These are phyloP conservation scores for Medicago lupulina DNA, from an alignment of 306 rosid species.

Conservation along the genomic window DNA sequence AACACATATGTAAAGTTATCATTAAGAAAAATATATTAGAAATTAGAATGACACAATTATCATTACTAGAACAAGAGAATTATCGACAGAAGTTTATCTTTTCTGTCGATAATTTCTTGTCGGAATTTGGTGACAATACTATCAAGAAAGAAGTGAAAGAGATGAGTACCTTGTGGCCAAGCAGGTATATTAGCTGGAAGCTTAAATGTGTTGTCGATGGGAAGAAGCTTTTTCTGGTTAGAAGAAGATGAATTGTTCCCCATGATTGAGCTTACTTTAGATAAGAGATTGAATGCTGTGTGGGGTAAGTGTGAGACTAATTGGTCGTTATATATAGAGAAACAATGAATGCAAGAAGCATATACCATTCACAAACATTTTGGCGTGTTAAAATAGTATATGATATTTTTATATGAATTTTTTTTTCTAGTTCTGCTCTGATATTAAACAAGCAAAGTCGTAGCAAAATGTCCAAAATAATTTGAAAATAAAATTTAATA, in stretches of 20 bases:
- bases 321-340: conserved; percentile 36
- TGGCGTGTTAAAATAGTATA: background rate
- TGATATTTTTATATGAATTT: background rate
- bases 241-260: conserved; percentile 41
- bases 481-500: background rate
- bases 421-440: background rate
- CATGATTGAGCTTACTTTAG: conserved; percentile 35
- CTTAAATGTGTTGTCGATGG: conserved; percentile 38
- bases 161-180: conserved; percentile 47
- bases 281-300: conserved; percentile 24
- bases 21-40: background rate
- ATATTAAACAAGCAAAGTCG: background rate
- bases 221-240: conserved; percentile 17
- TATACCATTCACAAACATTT: conserved; percentile 34
- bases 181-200: conserved; percentile 46
- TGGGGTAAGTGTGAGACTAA: background rate
- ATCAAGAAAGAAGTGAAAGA: background rate
- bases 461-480: background rate
- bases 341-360: conserved; percentile 26
- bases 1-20: background rate
- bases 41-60: background rate
- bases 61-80: background rate
- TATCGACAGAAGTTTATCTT: background rate
- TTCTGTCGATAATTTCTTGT: background rate
- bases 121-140: background rate